Conservation (phyloP, 1,284 basidiomycete genomes). For the Cutaneotrichosporon curvatum region DNA sequence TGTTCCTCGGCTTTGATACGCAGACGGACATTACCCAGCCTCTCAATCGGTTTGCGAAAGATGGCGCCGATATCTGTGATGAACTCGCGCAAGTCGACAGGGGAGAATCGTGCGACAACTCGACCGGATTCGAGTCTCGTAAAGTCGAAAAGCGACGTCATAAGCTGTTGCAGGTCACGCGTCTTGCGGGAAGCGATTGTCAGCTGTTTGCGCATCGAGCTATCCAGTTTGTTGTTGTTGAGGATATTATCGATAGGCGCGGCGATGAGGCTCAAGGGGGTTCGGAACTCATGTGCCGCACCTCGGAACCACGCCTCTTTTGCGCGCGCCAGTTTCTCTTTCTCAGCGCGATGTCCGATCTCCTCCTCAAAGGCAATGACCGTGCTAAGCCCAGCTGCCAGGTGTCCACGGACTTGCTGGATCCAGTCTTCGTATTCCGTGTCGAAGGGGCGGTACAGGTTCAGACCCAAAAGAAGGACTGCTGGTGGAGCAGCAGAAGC, state of each 20-base stretch:
- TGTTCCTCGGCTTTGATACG: neutral
- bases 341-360: conserved; percentile 30
- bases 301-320: conserved; percentile 43
- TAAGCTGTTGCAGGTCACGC: conserved; percentile 28
- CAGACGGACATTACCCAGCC: neutral
- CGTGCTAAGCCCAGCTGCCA: conserved; percentile 29
- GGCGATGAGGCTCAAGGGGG: conserved; percentile 38
- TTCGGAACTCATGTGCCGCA: conserved; percentile 44
- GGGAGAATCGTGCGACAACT: conserved; percentile 38
- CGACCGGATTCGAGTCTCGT: conserved; percentile 39
- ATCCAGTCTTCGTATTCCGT: conserved; percentile 37
- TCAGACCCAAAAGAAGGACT: conserved; percentile 47
- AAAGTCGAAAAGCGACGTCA: conserved; percentile 44
- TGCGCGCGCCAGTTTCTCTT: conserved; percentile 44
- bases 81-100: conserved; percentile 37
- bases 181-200: conserved; percentile 7
- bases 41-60: conserved; percentile 39
- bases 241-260: conserved; percentile 37
- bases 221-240: conserved; percentile 7
- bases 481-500: conserved; percentile 29
- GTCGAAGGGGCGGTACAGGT: conserved; percentile 37
- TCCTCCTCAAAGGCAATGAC: conserved; percentile 43
- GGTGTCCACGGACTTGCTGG: conserved; percentile 30
- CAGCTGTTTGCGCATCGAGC: conserved; percentile 25
- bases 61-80: conserved; percentile 41